phyloP scores from a whole-genome alignment of 306 rosid species.

The Cicer judaicum region DNA sequence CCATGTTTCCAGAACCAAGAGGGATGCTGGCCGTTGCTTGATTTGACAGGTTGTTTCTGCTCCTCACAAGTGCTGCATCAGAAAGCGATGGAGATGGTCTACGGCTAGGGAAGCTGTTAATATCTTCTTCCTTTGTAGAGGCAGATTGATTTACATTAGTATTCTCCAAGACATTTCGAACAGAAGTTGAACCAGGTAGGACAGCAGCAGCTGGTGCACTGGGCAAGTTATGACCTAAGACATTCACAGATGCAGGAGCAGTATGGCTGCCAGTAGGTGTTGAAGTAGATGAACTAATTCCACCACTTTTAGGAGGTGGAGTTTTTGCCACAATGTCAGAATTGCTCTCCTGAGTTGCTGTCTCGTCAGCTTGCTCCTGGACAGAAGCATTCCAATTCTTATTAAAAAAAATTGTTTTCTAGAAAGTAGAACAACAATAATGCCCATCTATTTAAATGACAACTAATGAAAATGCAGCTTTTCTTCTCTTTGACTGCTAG shows the following conservation, averaged over 20 bases:
- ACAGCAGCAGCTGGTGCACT: conserved; percentile 53
- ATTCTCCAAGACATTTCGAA: conserved; percentile 62
- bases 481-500: conserved; percentile 6
- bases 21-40: conserved; percentile 67
- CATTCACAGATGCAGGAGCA: conserved; percentile 59
- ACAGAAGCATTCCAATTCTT: conserved; percentile 54
- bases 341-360: conserved; percentile 74
- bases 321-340: conserved; percentile 71
- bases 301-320: conserved; percentile 78
- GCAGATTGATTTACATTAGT: conserved; percentile 57
- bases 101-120: conserved; percentile 68
- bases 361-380: conserved; percentile 85
- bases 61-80: conserved; percentile 74
- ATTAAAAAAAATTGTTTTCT: conserved; percentile 44
- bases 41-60: conserved; percentile 68
- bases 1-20: conserved; percentile 65
- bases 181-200: conserved; percentile 63
- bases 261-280: conserved; percentile 70
- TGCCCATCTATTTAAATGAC: conserved; percentile 39
- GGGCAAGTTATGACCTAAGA: conserved; percentile 60
- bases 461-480: conserved; percentile 28
- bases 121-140: conserved; percentile 81
- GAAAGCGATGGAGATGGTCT: conserved; percentile 90
- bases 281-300: conserved; percentile 64
- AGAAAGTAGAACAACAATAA: conserved; percentile 45